A percentile compares a stretch with the other conserved stretches of the same genome.
Conservation (phyloP, 2,329 filamentous ascomycete species). For the Colletotrichum sp. region DNA sequence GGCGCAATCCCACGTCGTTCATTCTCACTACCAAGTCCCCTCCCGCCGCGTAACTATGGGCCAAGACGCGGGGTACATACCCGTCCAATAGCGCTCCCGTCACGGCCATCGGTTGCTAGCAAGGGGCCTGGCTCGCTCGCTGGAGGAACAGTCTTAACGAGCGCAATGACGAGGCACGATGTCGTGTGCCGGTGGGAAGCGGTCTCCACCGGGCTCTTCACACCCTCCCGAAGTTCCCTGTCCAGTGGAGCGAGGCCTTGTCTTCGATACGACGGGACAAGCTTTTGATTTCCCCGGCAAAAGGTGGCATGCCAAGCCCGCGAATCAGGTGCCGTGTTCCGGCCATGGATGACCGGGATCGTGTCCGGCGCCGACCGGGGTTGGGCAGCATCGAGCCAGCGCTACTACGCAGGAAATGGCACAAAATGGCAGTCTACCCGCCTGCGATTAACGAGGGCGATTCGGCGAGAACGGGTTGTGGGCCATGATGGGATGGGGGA, state of each 20-base stretch:
- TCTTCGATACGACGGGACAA: constrained; percentile 16
- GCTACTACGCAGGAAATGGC: not conserved
- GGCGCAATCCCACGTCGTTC: not conserved
- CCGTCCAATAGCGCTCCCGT: constrained; percentile 22
- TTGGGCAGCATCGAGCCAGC: not conserved
- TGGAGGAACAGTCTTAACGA: not conserved
- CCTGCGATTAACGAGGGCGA: not conserved
- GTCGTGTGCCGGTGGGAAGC: not conserved
- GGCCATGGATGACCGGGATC: not conserved
- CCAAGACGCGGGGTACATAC: constrained; percentile 21
- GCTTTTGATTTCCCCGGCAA: constrained; percentile 13
- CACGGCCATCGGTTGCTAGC: not conserved
- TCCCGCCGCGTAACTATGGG: not conserved
- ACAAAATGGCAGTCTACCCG: not conserved
- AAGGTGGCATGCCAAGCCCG: constrained; percentile 11
- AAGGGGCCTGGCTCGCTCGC: not conserved
- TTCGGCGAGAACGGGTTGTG: constrained; percentile 9
- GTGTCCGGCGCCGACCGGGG: not conserved
- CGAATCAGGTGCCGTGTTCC: constrained; percentile 13
- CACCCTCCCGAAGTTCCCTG: not conserved
- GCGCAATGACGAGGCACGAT: constrained; percentile 7
- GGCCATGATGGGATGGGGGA: not conserved
- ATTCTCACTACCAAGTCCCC: not conserved
- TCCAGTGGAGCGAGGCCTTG: not conserved
- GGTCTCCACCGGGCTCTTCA: not conserved